Evolutionary conservation across 2,329 filamentous ascomycete genomes (phyloP), one percentile per base, ranked within the genome.

Genomic region (Sclerotinia glacialis): DNA sequence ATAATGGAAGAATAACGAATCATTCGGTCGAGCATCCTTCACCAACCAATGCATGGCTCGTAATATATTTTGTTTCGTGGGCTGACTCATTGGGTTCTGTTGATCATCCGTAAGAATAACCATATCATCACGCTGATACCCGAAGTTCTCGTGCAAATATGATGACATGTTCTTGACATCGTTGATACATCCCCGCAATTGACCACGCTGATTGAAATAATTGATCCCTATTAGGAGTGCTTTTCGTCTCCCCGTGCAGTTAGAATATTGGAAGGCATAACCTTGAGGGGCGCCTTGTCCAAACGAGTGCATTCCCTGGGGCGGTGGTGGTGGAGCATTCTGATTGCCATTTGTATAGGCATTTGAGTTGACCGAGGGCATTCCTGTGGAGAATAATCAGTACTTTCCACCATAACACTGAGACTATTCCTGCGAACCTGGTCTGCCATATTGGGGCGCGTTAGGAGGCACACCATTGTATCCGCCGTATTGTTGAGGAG

Each of bases 31-130:
- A 5, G 94, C 93, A 76, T 97, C 93, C 79, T 97, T 97, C 67
- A 97, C 92, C 26, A 98, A 81, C 94, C 94, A 98, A 77, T 97
- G 93, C 94, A 98, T 98, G 40, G 94, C 94, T 64, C 94, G 86
- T 47, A 98, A 79, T 66, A 98, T 96, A 76, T 98, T 98, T 72
- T 92, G 90, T 78, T 97, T 97, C 6, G 93, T 97, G 11, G 94
- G 94, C 80, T 97, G 92, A 79, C 92, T 96, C 91, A 97, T 96
- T 34, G 92, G 92, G 74, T 97, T 97, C 77, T 97, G 92, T 80
- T 97, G 93, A 77, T 98, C 94, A 76, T 98, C 94, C 49, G 94
- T 97, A 77, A 98, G 84, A 69, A 95, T 89, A 26, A 98, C 94
- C 94, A 98, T 98, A 76, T 98, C 93, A 78, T 97, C 94, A 67